Percentiles rank a stretch among this genome's conserved stretches.
Conservation (phyloP, 495 filamentous ascomycete species). For the Lepidopterella palustris region DNA sequence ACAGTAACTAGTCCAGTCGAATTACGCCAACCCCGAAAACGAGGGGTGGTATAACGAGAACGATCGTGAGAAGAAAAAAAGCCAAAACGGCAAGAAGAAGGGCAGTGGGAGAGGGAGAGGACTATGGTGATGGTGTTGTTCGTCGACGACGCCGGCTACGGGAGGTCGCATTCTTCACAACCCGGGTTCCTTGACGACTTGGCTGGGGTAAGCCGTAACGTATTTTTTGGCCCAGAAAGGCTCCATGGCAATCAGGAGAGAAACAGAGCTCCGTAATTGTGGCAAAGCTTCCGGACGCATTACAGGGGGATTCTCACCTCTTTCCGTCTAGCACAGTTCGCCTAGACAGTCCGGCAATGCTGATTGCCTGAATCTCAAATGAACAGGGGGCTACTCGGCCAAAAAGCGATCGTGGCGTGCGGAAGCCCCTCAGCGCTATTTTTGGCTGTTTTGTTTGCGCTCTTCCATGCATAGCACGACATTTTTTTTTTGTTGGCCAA, state of each 20-base stretch:
- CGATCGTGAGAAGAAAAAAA: conserved; percentile 7
- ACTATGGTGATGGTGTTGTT: background rate
- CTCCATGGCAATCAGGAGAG: background rate
- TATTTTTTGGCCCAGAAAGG: background rate
- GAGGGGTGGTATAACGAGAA: background rate
- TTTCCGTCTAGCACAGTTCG: background rate
- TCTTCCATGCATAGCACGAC: background rate
- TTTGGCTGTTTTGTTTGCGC: background rate
- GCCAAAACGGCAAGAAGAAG: background rate
- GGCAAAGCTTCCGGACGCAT: background rate
- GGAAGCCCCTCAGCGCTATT: background rate
- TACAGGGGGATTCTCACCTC: background rate
- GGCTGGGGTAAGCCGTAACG: background rate
- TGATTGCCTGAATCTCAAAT: background rate
- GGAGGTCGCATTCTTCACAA: background rate
- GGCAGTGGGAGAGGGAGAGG: background rate
- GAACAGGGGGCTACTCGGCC: background rate
- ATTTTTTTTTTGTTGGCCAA: background rate
- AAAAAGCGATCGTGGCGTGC: too few species aligned
- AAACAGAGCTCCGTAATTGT: background rate
- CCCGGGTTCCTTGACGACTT: too few species aligned
- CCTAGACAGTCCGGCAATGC: background rate
- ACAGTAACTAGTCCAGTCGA: background rate
- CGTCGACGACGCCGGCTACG: background rate
- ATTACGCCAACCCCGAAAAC: background rate